Base-by-base conservation (phyloP, 2,329 filamentous ascomycete species). In the Bertia moriformis region DNA sequence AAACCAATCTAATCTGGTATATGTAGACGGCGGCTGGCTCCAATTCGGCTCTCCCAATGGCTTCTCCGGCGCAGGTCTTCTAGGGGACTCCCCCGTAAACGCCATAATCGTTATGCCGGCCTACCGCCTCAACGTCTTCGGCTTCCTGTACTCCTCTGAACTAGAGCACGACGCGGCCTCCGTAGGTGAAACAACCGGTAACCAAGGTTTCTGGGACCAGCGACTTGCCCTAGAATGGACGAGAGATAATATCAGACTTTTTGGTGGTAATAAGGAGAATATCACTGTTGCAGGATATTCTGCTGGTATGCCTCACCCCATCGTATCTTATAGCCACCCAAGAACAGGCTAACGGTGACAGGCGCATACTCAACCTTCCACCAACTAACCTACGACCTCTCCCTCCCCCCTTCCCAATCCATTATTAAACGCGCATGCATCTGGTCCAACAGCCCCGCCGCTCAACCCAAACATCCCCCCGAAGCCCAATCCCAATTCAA, bases 131-230 rank as follows among this genome's bases (percentile, higher is more conserved):
- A 72, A 72, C 40, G 49, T 69, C 1, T 65, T 74, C 39, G 71
- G 71, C 1, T 76, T 74, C 47, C 55, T 75, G 1, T 63, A 67
- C 17, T 63, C 64, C 2, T 44, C 53, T 2, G 67, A 73, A 44
- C 46, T 73, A 3, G 51, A 57, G 24, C 49, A 54, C 2, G 65
- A 68, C 38, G 59, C 63, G 3, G 48, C 52, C 3, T 43, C 46
- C 2, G 50, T 48, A 12, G 49, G 56, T 1, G 59, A 64, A 22
- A 54, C 57, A 0, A 51, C 56, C 2, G 62, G 63, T 1, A 74
- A 74, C 41, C 54, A 65, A 19, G 70, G 70, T 3, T 71, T 73
- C 51, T 73, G 68, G 68, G 70, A 74, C 42, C 69, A 73, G 45
- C 57, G 70, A 10, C 47, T 65, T 18, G 70, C 70, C 2, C 52